Conservation (phyloP, 2,329 filamentous ascomycete species). For the Apiospora saccharicola region DNA sequence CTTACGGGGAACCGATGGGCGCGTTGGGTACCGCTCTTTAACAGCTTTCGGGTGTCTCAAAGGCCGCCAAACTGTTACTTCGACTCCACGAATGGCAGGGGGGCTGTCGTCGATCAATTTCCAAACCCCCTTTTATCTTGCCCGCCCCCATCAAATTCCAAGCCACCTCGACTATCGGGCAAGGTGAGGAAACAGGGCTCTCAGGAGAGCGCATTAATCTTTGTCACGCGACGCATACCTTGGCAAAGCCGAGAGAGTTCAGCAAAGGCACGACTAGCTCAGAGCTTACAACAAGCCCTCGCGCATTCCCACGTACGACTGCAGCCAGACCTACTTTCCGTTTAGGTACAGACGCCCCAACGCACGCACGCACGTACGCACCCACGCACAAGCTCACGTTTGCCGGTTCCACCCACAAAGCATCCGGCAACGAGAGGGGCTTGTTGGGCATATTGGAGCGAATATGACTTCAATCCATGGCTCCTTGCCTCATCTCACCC, state of each 20-base stretch:
- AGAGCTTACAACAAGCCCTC: constrained; percentile 6
- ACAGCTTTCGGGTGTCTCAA: constrained; percentile 19
- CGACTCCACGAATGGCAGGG: constrained; percentile 21
- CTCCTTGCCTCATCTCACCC: constrained; percentile 51
- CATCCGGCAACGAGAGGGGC: constrained; percentile 3
- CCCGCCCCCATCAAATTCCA: constrained; percentile 12
- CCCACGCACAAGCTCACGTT: not conserved
- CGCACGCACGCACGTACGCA: constrained; percentile 7
- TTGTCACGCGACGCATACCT: not conserved
- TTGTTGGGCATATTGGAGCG: not conserved
- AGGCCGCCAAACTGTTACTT: constrained; percentile 13
- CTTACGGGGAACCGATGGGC: constrained; percentile 8
- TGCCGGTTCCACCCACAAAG: constrained; percentile 1
- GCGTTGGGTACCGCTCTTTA: constrained; percentile 12
- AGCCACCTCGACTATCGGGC: not conserved
- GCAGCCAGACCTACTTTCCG: not conserved
- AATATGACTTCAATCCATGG: constrained; percentile 51
- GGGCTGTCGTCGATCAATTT: constrained; percentile 17
- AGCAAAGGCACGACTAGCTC: constrained; percentile 12
- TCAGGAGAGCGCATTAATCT: not conserved
- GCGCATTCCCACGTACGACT: not conserved
- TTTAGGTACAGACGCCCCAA: constrained; percentile 1
- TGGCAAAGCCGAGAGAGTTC: constrained; percentile 18
- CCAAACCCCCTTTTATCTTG: constrained; percentile 17
- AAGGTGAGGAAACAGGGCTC: not conserved